Base-by-base conservation (phyloP, 2,329 filamentous ascomycete species). In the Lachnellula suecica region DNA sequence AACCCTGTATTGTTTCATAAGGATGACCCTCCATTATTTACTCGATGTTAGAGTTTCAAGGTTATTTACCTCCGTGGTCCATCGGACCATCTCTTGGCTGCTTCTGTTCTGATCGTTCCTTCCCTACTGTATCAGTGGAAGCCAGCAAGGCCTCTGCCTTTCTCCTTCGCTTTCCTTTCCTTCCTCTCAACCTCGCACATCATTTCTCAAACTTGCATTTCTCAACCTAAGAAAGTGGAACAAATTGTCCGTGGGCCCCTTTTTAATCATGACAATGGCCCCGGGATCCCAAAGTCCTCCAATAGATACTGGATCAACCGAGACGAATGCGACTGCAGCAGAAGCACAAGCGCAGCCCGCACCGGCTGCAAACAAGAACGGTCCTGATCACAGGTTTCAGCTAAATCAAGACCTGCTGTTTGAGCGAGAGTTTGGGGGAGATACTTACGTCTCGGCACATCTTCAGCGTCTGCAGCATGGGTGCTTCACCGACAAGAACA, bases 381-480 rank as follows among this genome's bases (percentile, higher is more conserved):
- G 58, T 4, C 60, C 60, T 0, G 52, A 57, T n/a, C 50, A 59
- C 41, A 53, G 53, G 20, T 60, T 57, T 6, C 56, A 60, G 51
- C 15, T 62, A 68, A 75, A 58, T 61, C 69, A 47, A 66, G 70
- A 62, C 31, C 75, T 75, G 51, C 71, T 79, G 37, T 79, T 78
- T 49, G 76, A 79, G 59, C 71, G 75, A 19, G 68, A 64, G 20
- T 68, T 79, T 13, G 74, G 74, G 0, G 74, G 76, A 4, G 68
- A 74, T 34, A 72, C 74, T 7, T 78, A 74, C 57, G 71, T 78
- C 47, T 77, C 75, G 0, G 75, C 74, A 0, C 74, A 79, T 53
- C 72, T 77, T 9, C 73, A 76, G 51, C 73, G 76, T 2, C 67
- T 79, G 7, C 76, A 79, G 54, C 73, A 76, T 56, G 76, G 76